phyloP scores from a whole-genome alignment of 2,329 filamentous ascomycete species.

The Rasamsonia emersonii region DNA sequence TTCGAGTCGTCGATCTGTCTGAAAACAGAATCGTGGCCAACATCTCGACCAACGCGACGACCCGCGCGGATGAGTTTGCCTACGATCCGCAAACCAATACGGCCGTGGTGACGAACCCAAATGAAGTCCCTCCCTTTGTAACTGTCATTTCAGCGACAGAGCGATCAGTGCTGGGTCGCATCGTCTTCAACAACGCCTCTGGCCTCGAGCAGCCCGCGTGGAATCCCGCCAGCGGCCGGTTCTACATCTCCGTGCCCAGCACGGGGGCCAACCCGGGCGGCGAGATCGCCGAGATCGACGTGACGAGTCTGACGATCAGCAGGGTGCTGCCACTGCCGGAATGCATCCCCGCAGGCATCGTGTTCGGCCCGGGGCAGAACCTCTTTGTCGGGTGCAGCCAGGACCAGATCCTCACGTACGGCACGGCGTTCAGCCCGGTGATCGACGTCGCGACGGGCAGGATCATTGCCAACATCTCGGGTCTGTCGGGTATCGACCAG shows the following conservation, averaged over 20 bases:
- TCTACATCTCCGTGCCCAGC: background rate
- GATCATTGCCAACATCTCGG: constrained; percentile 1
- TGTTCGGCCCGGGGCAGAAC: background rate
- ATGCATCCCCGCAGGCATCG: constrained; percentile 2
- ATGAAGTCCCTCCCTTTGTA: background rate
- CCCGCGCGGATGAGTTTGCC: background rate
- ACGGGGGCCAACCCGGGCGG: constrained; percentile 1
- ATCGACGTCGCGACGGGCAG: background rate
- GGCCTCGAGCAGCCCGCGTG: background rate
- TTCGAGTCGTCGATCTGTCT: background rate
- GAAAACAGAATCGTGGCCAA: background rate
- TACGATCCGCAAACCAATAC: background rate
- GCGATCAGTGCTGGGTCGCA: background rate
- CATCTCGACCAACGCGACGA: background rate
- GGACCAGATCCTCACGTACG: background rate
- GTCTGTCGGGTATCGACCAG: background rate
- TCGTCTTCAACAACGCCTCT: background rate
- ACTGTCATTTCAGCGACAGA: background rate
- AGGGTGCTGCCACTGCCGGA: background rate
- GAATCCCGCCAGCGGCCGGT: background rate
- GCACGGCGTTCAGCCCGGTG: background rate
- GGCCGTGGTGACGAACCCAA: background rate
- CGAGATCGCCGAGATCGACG: constrained; percentile 1
- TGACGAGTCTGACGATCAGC: background rate
- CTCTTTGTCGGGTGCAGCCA: background rate